Percentiles rank a stretch among this genome's conserved stretches.
Evolutionary conservation across 768 basidiomycete genomes (phyloP).

Genomic region (Auriscalpium vulgare): DNA sequence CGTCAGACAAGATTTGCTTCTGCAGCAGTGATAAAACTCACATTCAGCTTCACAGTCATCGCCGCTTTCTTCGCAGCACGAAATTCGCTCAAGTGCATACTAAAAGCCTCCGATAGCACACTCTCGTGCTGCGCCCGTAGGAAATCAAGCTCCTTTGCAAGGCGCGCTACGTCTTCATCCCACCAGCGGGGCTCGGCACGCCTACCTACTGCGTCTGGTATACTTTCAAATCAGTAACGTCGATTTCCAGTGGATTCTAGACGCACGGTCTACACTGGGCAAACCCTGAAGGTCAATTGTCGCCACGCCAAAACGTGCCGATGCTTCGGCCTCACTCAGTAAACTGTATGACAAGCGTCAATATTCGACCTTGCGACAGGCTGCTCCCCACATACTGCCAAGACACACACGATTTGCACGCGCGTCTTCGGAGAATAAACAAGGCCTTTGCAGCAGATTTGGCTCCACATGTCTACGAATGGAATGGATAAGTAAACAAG

Average conservation of each 20-base stretch:
- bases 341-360: no score
- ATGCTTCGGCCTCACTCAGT: neutral
- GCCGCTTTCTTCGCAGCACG: neutral
- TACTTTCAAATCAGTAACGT: no score
- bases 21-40: neutral
- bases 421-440: slow-evolving; percentile 7
- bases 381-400: neutral
- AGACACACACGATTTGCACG: slow-evolving; percentile 6
- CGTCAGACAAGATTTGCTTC: neutral
- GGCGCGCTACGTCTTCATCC: no score
- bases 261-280: neutral
- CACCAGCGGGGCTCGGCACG: no score
- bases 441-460: slow-evolving; percentile 3
- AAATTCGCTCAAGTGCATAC: neutral
- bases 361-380: neutral
- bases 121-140: neutral
- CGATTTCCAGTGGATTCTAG: neutral
- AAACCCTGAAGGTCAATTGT: neutral
- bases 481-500: neutral
- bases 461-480: slow-evolving; percentile 5
- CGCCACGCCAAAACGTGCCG: neutral
- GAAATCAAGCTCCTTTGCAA: neutral
- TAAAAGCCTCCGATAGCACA: neutral
- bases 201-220: no score
- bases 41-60: neutral